Conservation (phyloP, 139 green algal genomes). For the Penium margaritaceum region DNA sequence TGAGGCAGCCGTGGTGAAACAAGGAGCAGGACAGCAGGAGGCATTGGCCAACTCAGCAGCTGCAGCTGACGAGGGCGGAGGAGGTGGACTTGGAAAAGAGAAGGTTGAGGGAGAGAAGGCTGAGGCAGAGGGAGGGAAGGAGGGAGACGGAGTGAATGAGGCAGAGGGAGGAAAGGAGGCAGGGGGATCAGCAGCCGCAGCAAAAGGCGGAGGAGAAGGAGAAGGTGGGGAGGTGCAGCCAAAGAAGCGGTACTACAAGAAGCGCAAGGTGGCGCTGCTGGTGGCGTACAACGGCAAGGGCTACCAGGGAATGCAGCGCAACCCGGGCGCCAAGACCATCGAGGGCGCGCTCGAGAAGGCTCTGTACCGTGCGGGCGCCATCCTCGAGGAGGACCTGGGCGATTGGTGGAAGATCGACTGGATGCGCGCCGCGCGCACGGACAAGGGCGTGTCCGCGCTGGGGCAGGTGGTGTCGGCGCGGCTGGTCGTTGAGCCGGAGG, state of each 20-base stretch:
- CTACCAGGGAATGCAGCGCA: slow-evolving; percentile 83
- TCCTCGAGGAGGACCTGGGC: slow-evolving; percentile 63
- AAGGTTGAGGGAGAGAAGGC: neutral
- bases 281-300: slow-evolving; percentile 69
- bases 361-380: slow-evolving; percentile 64
- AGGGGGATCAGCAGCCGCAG: neutral
- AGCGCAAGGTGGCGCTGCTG: slow-evolving; percentile 72
- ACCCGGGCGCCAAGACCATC: slow-evolving; percentile 73
- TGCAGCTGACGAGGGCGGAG: too few relatives aligned
- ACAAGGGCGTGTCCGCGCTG: slow-evolving; percentile 89
- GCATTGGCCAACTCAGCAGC: too few relatives aligned
- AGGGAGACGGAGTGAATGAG: neutral
- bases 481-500: slow-evolving; percentile 26
- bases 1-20: too few relatives aligned
- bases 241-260: slow-evolving; percentile 48
- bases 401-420: slow-evolving; percentile 74
- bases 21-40: too few relatives aligned
- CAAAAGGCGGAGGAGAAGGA: neutral
- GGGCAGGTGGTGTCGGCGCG: slow-evolving; percentile 51
- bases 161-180: neutral
- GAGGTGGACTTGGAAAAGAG: too few relatives aligned
- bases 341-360: slow-evolving; percentile 72
- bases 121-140: neutral
- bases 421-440: slow-evolving; percentile 80
- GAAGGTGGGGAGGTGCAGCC: neutral